Base-by-base conservation (phyloP, 225 moss, liverwort and hornwort species). In the Pseudoscleropodium purum region DNA sequence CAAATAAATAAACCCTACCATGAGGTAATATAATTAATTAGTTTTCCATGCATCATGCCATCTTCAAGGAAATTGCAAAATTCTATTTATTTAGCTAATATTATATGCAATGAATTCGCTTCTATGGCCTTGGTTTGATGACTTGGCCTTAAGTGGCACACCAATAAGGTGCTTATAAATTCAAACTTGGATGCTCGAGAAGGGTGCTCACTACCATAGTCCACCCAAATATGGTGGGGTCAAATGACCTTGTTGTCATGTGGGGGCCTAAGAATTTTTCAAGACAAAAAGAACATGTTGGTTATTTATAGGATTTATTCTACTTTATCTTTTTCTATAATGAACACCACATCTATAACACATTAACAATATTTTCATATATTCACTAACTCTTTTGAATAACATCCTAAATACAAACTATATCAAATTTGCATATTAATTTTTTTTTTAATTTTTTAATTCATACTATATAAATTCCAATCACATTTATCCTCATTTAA, bases 131-230 rank as follows among this genome's bases (percentile, higher is more conserved):
- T 39, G 24, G 23, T 7, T 69, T 4, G 4, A 23, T n/a, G n/a
- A 12, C 68, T 68, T 70, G 25, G 39, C 39, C 25, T 39, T 10
- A 47, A 47, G 47, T 41, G 5, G 72, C 5, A 26, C 15, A 43
- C 7, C 15, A 26, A 27, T 73, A 15, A 73, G 9, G 16, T 41
- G 43, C 5, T 69, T 4, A 69, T 8, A 9, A 26, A 14, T 41
- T 26, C 5, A 27, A 41, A 41, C 15, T 0, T 5, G 0, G 8
- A 2, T 39, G 14, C 14, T 25, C 4, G 7, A 1, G 0, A 0
- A 25, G 5, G 25, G 41, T 41, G 25, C 14, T 39, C 8, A 39
- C 8, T 25, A 39, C 25, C 8, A 39, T 39, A 70, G 11, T 70
- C 39, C 25, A 70, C 0, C 5, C 25, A 39, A 70, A 25, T 70